Conservation (phyloP, 179 eudicot genomes). For the Silene noctiflora region DNA sequence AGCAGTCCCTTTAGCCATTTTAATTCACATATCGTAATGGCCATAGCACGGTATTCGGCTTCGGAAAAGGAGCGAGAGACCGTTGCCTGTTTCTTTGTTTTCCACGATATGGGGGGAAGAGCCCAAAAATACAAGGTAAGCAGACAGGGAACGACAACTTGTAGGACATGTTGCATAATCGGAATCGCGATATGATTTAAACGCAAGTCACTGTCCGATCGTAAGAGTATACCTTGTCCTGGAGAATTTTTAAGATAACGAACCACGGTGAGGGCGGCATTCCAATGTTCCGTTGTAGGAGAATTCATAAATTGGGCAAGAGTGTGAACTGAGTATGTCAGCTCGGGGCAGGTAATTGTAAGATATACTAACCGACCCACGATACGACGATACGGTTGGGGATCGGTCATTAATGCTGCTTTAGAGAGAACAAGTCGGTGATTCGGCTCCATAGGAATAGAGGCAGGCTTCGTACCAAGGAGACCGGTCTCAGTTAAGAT, state of each 20-base stretch:
- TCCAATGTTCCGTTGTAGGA: neutral
- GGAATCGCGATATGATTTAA: neutral
- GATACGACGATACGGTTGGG: neutral
- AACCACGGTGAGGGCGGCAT: neutral
- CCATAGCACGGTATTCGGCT: neutral
- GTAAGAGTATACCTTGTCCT: neutral
- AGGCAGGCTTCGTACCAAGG: too few species aligned
- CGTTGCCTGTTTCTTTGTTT: too few species aligned
- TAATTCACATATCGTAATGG: neutral
- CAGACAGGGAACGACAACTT: neutral
- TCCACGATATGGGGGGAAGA: too few species aligned
- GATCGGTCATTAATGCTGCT: too few species aligned
- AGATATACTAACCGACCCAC: too few species aligned
- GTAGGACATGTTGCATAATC: neutral
- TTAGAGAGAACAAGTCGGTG: too few species aligned
- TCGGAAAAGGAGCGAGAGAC: neutral
- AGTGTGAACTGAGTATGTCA: too few species aligned
- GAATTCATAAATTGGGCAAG: too few species aligned
- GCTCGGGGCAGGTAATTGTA: too few species aligned
- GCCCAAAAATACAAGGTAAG: neutral
- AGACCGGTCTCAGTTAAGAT: too few species aligned
- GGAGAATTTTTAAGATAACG: neutral
- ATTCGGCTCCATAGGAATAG: too few species aligned
- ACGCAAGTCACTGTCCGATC: neutral
- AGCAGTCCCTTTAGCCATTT: neutral